These are phyloP conservation scores for Hypholoma fasciculare DNA, from an alignment of 768 basidiomycete genomes.

Conservation along the genomic window DNA sequence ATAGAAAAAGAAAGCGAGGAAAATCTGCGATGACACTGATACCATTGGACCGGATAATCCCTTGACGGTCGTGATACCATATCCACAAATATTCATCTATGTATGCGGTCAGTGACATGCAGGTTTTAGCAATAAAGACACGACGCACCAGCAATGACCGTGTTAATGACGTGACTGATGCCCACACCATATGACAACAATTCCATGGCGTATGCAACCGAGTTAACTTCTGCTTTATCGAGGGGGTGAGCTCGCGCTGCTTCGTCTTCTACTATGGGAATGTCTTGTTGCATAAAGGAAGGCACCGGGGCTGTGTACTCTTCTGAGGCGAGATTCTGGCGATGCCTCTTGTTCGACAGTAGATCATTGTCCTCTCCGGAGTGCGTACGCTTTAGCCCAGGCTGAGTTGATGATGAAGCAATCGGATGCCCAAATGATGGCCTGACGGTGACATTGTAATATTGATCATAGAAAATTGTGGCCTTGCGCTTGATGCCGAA, in stretches of 20 bases:
- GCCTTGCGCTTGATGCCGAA: background rate
- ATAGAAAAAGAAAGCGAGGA: conserved; percentile 24
- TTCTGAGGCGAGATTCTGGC: background rate
- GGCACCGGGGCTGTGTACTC: background rate
- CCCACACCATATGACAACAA: conserved; percentile 1
- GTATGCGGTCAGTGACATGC: background rate
- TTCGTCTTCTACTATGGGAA: background rate
- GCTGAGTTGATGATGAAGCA: background rate
- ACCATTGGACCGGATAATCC: conserved; percentile 22
- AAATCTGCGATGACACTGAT: conserved; percentile 24
- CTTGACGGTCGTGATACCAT: conserved; percentile 25
- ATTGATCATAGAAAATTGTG: background rate
- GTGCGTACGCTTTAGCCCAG: background rate
- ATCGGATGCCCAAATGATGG: background rate
- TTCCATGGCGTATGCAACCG: background rate
- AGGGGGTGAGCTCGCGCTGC: background rate
- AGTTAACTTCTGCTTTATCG: background rate
- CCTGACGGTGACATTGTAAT: background rate
- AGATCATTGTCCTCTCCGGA: background rate
- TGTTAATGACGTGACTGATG: background rate
- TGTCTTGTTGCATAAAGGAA: background rate
- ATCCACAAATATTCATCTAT: conserved; percentile 22
- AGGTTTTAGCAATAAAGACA: background rate
- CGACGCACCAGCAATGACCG: background rate
- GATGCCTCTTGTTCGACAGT: background rate